phyloP scores from a whole-genome alignment of 148 eudicot genomes.

The Polygonum maritimum region DNA sequence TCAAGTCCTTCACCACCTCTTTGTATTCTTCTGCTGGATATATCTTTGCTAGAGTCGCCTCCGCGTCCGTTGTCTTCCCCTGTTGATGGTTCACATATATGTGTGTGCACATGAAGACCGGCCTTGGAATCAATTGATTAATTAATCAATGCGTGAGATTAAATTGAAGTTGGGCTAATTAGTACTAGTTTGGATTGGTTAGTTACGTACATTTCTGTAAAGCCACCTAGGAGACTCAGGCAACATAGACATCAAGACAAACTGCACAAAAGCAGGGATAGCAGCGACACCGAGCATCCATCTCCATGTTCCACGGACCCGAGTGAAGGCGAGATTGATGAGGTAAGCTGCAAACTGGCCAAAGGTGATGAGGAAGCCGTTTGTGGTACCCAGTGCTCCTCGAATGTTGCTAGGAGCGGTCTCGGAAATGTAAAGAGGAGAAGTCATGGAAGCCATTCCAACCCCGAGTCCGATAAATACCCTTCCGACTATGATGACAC shows the following conservation, averaged over 20 bases:
- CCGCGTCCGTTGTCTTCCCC: slow-evolving; percentile 48
- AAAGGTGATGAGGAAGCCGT: slow-evolving; percentile 56
- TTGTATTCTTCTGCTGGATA: slow-evolving; percentile 56
- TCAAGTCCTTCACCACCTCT: slow-evolving; percentile 51
- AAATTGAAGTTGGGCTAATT: no score
- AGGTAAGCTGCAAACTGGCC: slow-evolving; percentile 63
- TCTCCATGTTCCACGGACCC: slow-evolving; percentile 62
- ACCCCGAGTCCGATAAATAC: slow-evolving; percentile 67
- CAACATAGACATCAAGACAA: slow-evolving; percentile 51
- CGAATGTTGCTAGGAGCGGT: slow-evolving; percentile 64
- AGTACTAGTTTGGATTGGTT: no score
- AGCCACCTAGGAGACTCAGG: slow-evolving; percentile 92
- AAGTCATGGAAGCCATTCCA: slow-evolving; percentile 81
- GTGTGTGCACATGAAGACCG: no score
- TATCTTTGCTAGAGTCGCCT: slow-evolving; percentile 53
- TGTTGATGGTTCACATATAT: slow-evolving; percentile 10
- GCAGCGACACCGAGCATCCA: slow-evolving; percentile 92
- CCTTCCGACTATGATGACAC: slow-evolving; percentile 58
- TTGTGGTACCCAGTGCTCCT: slow-evolving; percentile 72
- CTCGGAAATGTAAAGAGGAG: slow-evolving; percentile 73
- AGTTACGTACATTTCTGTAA: slow-evolving; percentile 36
- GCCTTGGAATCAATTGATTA: no score
- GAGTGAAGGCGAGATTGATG: slow-evolving; percentile 55
- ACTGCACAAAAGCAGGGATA: slow-evolving; percentile 55
- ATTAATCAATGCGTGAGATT: no score